A percentile compares a stretch with the other conserved stretches of the same genome.
These are phyloP conservation scores for Zymoseptoria ardabiliae DNA, from an alignment of 2,329 filamentous ascomycete genomes.

Conservation along the genomic window DNA sequence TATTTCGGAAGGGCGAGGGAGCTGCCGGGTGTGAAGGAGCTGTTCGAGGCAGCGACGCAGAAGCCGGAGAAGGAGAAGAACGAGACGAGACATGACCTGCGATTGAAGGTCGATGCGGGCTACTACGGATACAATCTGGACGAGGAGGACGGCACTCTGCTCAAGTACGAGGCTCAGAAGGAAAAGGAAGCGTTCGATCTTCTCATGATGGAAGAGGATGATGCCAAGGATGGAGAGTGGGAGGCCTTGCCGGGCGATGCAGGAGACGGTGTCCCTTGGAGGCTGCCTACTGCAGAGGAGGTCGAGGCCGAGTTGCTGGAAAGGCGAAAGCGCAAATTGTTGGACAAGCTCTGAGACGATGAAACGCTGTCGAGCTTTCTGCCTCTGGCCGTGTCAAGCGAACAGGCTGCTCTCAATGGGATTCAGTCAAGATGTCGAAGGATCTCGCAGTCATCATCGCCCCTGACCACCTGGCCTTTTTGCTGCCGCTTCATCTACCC, in stretches of 20 bases:
- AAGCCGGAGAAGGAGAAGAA: constrained; percentile 51
- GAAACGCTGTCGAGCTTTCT: neutral
- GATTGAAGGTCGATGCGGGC: constrained; percentile 76
- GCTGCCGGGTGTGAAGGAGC: constrained; percentile 88
- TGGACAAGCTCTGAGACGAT: constrained; percentile 51
- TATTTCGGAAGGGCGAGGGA: constrained; percentile 90
- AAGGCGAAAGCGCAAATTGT: constrained; percentile 68
- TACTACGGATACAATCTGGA: constrained; percentile 95
- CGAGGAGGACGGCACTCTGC: constrained; percentile 76
- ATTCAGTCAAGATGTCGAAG: no score
- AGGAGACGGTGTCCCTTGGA: constrained; percentile 77
- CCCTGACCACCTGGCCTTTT: no score
- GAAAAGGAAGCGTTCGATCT: constrained; percentile 73
- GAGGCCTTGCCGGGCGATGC: constrained; percentile 78
- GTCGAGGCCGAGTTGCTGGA: constrained; percentile 93
- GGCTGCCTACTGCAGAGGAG: constrained; percentile 76
- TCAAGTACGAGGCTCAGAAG: constrained; percentile 74
- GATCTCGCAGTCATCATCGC: no score
- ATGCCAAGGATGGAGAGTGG: constrained; percentile 49
- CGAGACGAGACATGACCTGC: constrained; percentile 59
- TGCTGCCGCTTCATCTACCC: no score
- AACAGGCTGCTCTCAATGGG: no score
- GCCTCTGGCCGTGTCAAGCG: neutral
- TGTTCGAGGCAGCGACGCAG: constrained; percentile 73
- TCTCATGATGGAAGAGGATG: constrained; percentile 47